A percentile compares a stretch with the other conserved stretches of the same genome.
Evolutionary conservation across 805 yeast genomes (phyloP).

Genomic region (Kurtzmaniella fragi): DNA sequence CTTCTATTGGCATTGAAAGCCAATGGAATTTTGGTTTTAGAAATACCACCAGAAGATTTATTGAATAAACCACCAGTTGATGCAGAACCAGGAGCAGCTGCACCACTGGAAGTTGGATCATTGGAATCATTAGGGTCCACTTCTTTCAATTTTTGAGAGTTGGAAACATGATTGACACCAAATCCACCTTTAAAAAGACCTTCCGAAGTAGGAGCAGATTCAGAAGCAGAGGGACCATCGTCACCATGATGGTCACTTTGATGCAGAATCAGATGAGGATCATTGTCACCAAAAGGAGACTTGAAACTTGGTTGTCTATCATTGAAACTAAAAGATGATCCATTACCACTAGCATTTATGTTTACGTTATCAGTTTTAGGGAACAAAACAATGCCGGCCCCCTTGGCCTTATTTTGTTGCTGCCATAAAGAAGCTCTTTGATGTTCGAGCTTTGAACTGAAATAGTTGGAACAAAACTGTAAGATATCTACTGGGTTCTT

Average conservation of each 20-base stretch:
- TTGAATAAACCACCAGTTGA: constrained; percentile 8
- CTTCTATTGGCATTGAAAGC: constrained; percentile 77
- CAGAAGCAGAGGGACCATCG: constrained; percentile 3
- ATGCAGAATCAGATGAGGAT: constrained; percentile 50
- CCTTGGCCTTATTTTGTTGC: constrained; percentile 44
- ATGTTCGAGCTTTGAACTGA: constrained; percentile 54
- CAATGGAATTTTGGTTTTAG: constrained; percentile 41
- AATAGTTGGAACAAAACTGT: constrained; percentile 74
- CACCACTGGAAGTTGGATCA: constrained; percentile 5
- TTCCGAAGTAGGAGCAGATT: constrained; percentile 6
- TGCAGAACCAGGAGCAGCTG: constrained; percentile 9
- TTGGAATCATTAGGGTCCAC: constrained; percentile 23
- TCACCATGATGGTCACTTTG: constrained; percentile 11
- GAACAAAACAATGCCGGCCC: constrained; percentile 47
- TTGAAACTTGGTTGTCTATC: constrained; percentile 47
- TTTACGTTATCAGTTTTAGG: constrained; percentile 33
- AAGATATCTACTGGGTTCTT: constrained; percentile 63
- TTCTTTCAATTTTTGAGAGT: constrained; percentile 12
- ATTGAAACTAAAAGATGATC: constrained; percentile 15
- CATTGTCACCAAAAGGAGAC: constrained; percentile 59
- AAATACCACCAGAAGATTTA: constrained; percentile 6
- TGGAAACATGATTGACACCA: constrained; percentile 10
- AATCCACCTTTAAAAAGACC: constrained; percentile 24
- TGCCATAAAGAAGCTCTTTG: constrained; percentile 52
- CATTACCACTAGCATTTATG: constrained; percentile 24